Percentiles rank a stretch among this genome's conserved stretches.
Conservation (phyloP, 2,329 filamentous ascomycete genomes). For the Atkinsonella texensis region DNA sequence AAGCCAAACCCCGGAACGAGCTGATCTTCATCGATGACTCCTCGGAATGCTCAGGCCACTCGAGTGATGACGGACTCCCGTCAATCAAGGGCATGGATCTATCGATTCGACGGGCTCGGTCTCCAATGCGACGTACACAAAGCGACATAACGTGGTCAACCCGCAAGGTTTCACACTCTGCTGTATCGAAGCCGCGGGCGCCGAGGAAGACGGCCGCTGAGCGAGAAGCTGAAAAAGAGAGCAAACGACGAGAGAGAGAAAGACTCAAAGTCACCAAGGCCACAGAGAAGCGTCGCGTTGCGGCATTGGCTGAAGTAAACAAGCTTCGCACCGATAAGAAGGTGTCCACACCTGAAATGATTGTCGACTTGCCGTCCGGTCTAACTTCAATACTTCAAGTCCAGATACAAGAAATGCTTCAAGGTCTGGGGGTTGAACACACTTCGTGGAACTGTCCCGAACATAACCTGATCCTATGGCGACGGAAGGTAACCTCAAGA, state of each 20-base stretch:
- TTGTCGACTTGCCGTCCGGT: constrained; percentile 52
- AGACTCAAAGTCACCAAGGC: constrained; percentile 49
- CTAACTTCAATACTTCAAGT: constrained; percentile 35
- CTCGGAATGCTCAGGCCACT: constrained; percentile 17
- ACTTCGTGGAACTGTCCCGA: constrained; percentile 32
- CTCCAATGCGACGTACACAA: constrained; percentile 18
- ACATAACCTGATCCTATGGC: constrained; percentile 51
- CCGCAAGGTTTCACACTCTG: constrained; percentile 21
- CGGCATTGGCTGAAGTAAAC: constrained; percentile 61
- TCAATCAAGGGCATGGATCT: constrained; percentile 31
- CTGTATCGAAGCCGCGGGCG: constrained; percentile 31
- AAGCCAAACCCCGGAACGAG: neutral
- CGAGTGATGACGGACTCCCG: constrained; percentile 39
- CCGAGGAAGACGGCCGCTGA: constrained; percentile 18
- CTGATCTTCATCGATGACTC: constrained; percentile 26
- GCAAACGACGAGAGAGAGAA: constrained; percentile 44
- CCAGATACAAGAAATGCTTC: constrained; percentile 38
- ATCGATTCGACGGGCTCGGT: constrained; percentile 10
- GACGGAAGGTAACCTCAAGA: constrained; percentile 50
- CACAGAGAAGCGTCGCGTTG: constrained; percentile 49
- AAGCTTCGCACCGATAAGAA: constrained; percentile 64
- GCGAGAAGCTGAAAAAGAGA: constrained; percentile 34
- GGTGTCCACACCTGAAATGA: constrained; percentile 63
- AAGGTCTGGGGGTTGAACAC: constrained; percentile 35
- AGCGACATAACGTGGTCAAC: constrained; percentile 17